A percentile compares a stretch with the other conserved stretches of the same genome.
Evolutionary conservation across 1,139 yeast species (phyloP).

Genomic region (Eremothecium cymbalariae): DNA sequence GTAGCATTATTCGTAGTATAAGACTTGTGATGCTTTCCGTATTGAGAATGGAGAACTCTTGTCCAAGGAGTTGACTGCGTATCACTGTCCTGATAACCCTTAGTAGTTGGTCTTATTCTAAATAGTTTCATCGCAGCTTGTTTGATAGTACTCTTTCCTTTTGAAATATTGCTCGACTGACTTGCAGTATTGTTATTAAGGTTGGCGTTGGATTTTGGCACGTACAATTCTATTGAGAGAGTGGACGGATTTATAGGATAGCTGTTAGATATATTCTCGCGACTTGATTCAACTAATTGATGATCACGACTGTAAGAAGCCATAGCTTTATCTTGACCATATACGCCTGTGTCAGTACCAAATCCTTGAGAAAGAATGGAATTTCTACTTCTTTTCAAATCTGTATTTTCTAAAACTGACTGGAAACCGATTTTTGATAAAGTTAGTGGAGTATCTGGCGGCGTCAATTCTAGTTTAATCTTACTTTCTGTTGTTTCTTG

Average conservation of each 20-base stretch:
- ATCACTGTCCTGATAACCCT: constrained; percentile 5
- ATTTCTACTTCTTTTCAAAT: constrained; percentile 15
- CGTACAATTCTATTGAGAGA: not conserved
- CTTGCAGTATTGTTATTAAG: not conserved
- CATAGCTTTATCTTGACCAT: no score
- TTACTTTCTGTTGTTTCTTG: no score
- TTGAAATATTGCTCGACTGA: not conserved
- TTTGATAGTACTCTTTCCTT: constrained; percentile 5
- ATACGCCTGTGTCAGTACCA: no score
- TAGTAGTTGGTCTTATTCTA: constrained; percentile 10
- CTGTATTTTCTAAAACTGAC: constrained; percentile 25
- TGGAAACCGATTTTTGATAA: constrained; percentile 32
- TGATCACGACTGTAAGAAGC: no score
- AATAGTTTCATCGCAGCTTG: constrained; percentile 21
- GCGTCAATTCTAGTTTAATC: no score
- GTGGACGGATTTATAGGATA: constrained; percentile 1
- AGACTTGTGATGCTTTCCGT: constrained; percentile 27
- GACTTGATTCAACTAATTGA: no score
- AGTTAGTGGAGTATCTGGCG: constrained; percentile 18
- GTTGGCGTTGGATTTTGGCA: not conserved
- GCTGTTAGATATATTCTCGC: no score
- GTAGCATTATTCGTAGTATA: constrained; percentile 23
- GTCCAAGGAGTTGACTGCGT: constrained; percentile 11
- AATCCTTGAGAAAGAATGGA: constrained; percentile 10
- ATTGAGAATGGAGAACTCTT: constrained; percentile 29